Percentiles rank a stretch among this genome's conserved stretches.
Conservation (phyloP, 1,139 yeast genomes). For the Nakaseomyces delphensis region DNA sequence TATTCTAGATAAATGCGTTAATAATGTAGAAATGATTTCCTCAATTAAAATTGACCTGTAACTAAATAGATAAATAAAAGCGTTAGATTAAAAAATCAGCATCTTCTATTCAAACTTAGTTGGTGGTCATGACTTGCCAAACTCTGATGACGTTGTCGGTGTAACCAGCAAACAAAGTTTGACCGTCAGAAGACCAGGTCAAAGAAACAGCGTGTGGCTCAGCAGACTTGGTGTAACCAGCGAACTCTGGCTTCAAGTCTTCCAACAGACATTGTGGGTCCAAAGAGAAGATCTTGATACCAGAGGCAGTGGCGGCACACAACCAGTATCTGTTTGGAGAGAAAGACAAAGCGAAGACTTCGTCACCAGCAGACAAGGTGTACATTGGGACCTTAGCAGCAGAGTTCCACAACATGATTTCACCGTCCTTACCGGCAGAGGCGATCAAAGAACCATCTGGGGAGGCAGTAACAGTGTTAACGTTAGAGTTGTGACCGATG, state of each 20-base stretch:
- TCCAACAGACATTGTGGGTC: conserved; percentile 94
- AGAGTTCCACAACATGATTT: conserved; percentile 98
- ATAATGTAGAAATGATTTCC: conserved; percentile 1
- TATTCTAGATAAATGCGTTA: conserved; percentile 3
- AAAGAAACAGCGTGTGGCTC: conserved; percentile 98
- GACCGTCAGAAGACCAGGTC: conserved; percentile 99
- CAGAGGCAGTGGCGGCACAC: conserved; percentile 98
- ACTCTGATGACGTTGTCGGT: conserved; percentile 99
- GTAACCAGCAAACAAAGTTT: conserved; percentile 99
- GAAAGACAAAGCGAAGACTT: conserved; percentile 97
- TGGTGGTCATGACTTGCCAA: conserved; percentile 99
- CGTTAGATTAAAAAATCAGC: background rate
- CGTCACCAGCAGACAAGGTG: conserved; percentile 94
- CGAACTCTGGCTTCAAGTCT: conserved; percentile 97
- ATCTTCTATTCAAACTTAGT: conserved; percentile 31
- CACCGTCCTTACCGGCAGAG: conserved; percentile 99
- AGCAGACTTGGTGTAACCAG: conserved; percentile 82
- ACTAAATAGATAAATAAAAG: conserved; percentile 6
- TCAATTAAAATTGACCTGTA: conserved; percentile 5
- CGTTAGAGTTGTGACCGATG: conserved; percentile 99
- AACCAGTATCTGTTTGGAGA: conserved; percentile 99
- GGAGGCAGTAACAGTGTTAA: conserved; percentile 93
- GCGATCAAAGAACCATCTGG: conserved; percentile 99
- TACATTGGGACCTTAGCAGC: conserved; percentile 80
- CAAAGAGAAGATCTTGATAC: conserved; percentile 97